phyloP scores from a whole-genome alignment of 306 rosid genomes.

The Abrus pulchellus region DNA sequence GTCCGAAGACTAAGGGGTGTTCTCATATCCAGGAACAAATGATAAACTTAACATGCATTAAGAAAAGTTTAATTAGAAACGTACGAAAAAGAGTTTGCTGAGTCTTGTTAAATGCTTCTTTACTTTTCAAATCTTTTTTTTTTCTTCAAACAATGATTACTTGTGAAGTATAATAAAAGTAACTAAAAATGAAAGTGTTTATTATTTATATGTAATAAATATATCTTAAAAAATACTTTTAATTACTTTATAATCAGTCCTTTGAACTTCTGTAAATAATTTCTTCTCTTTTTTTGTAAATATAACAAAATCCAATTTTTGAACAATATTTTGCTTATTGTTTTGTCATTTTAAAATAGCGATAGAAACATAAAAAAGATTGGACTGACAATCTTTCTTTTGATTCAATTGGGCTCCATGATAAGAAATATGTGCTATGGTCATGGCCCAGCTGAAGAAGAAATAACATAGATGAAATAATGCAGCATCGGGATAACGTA shows the following conservation, averaged over 20 bases:
- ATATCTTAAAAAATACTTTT: too few species aligned
- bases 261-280: too few species aligned
- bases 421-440: neutral
- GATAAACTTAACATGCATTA: too few species aligned
- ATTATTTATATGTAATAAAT: too few species aligned
- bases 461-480: neutral
- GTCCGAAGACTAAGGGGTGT: too few species aligned
- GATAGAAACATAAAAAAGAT: conserved; percentile 5
- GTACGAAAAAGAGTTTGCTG: too few species aligned
- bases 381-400: conserved; percentile 24
- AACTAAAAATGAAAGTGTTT: too few species aligned
- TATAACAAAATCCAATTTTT: too few species aligned
- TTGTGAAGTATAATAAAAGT: neutral
- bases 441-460: conserved; percentile 33
- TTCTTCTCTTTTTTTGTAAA: too few species aligned
- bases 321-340: neutral
- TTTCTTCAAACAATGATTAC: neutral
- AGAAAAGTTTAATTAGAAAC: too few species aligned
- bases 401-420: conserved; percentile 45
- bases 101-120: neutral
- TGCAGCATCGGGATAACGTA: neutral
- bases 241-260: too few species aligned
- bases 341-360: neutral
- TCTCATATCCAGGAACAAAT: too few species aligned
- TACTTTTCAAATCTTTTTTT: neutral